Evolutionary conservation across 495 filamentous ascomycete genomes (phyloP).

Genomic region (Physcia stellaris): DNA sequence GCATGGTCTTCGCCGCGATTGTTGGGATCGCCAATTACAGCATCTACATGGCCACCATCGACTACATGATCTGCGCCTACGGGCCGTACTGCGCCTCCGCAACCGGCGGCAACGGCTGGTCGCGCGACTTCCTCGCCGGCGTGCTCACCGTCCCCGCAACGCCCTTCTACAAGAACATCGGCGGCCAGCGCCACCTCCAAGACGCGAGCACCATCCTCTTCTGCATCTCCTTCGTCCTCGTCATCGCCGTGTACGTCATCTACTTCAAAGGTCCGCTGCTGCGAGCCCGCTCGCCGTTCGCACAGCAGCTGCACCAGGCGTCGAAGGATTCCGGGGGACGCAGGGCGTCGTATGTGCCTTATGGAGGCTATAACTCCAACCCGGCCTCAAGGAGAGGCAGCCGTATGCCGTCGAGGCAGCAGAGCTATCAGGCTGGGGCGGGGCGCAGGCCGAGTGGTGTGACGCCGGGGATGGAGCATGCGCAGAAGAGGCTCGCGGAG

Average conservation of each 20-base stretch:
- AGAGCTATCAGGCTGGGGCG: too few relatives aligned
- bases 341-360: too few relatives aligned
- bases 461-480: too few relatives aligned
- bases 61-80: conserved; percentile 62
- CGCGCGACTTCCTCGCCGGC: conserved; percentile 74
- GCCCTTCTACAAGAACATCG: conserved; percentile 47
- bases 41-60: conserved; percentile 66
- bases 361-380: too few relatives aligned
- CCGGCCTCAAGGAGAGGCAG: too few relatives aligned
- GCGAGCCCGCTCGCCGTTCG: conserved; percentile 58
- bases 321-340: too few relatives aligned
- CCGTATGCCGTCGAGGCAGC: too few relatives aligned
- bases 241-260: conserved; percentile 59
- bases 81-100: conserved; percentile 61
- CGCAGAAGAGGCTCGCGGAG: too few relatives aligned
- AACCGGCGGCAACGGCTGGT: conserved; percentile 59
- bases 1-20: conserved; percentile 48
- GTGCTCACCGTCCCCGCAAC: conserved; percentile 61
- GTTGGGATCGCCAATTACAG: conserved; percentile 56
- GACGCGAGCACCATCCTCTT: conserved; percentile 62
- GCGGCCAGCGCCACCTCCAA: conserved; percentile 44
- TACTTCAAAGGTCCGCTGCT: conserved; percentile 63
- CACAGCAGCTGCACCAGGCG: too few relatives aligned
- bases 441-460: too few relatives aligned
- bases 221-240: conserved; percentile 54